These are phyloP conservation scores for Cercospora sojina DNA, from an alignment of 2,329 filamentous ascomycete species.

Conservation along the genomic window DNA sequence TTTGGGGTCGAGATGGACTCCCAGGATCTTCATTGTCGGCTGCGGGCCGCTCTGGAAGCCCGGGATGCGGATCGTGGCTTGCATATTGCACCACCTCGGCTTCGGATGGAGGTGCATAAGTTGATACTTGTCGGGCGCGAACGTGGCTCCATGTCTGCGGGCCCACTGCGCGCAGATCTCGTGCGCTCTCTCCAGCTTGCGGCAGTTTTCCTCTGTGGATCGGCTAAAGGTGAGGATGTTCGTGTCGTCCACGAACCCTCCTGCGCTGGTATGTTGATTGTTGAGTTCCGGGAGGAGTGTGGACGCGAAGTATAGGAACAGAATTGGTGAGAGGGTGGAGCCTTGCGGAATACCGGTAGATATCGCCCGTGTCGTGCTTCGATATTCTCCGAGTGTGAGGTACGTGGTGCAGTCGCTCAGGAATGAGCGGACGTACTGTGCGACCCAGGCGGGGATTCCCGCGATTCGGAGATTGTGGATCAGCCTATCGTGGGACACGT, in stretches of 20 bases:
- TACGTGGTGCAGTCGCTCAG: neutral
- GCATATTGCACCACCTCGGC: constrained; percentile 7
- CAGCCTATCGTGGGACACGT: constrained; percentile 41
- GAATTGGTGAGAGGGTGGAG: neutral
- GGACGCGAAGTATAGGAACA: neutral
- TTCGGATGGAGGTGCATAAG: constrained; percentile 9
- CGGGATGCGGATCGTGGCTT: neutral
- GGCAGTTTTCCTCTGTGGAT: constrained; percentile 10
- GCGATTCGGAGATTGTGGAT: constrained; percentile 35
- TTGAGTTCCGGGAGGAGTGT: neutral
- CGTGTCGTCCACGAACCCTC: constrained; percentile 12
- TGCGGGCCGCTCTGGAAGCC: neutral
- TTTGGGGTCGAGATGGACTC: too few relatives aligned
- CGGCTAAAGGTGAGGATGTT: constrained; percentile 14
- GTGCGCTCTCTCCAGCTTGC: constrained; percentile 1
- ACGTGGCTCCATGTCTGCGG: constrained; percentile 2
- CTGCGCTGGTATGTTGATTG: neutral
- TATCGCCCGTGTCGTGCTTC: neutral
- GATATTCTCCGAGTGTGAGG: neutral
- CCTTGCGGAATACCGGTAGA: neutral
- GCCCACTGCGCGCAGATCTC: constrained; percentile 11
- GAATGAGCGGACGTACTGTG: neutral
- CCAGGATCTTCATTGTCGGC: constrained; percentile 3
- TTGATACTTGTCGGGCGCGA: constrained; percentile 15
- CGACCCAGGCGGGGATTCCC: neutral